Evolutionary conservation across 257 asterid species (phyloP), one percentile per base, ranked within the genome.

Genomic region (Solanum chaucha): DNA sequence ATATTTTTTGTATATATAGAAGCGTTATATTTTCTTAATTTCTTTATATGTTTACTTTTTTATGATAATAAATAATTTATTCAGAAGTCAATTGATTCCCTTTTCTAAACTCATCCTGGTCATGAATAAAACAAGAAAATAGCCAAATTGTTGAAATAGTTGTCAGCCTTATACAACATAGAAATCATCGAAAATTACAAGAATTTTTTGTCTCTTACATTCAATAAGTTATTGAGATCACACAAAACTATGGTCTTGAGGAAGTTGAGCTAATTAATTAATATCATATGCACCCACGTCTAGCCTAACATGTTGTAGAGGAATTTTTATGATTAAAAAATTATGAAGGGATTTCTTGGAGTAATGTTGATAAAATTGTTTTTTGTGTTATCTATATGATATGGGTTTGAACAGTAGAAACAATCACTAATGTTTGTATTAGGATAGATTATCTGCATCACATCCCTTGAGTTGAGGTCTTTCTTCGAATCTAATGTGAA

Each of bases 401-500:
- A 6, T 0, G 4, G 22, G 1, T 58, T 58, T 20, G 24, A 58
- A 58, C 10, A 1, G 1, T 20, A 3, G 5, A 3, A 59, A 5
- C 7, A n/a, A 0, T 1, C 1, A 9, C 1, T 61, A 61, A 61
- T 4, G 0, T 0, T n/a, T 61, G 3, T 4, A 4, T 61, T 4
- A 61, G 7, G 0, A 55, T n/a, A 61, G 1, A 10, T 0, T 20
- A 22, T 59, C 0, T 10, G 0, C 15, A 61, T 61, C 3, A 61
- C 1, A 61, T 0, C 0, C 5, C 5, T 61, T 61, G 1, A 4
- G 1, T 2, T 20, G 28, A 1, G 3, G 10, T 4, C 26, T 59
- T 59, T 22, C 13, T 2, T 1, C 1, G 1, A 4, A 61, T 0
- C 2, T 0, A 0, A 2, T n/a, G 0, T n/a, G 14, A 61, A 9